Evolutionary conservation across 2,329 filamentous ascomycete genomes (phyloP), one percentile per base, ranked within the genome.

Genomic region (Alternaria ventricosa): DNA sequence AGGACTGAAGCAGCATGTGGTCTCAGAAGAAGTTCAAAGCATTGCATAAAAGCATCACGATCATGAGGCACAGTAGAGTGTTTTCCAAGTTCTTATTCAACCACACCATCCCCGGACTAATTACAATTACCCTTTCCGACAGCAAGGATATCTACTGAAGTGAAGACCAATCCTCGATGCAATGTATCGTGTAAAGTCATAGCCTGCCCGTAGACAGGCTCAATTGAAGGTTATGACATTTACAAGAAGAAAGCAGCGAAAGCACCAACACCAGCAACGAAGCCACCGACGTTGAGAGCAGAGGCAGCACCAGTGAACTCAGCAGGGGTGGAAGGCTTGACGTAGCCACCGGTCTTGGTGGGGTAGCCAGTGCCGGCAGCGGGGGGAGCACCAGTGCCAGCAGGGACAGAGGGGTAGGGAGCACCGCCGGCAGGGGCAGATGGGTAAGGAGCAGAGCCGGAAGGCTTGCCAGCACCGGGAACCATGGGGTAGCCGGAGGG

Each of bases 181-280:
- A 69, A 71, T 68, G 69, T 69, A 65, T 78, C 77, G 65, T 80
- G 77, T 74, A 79, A 79, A 75, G 77, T 78, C 78, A 79, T 79
- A 80, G 78, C 77, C 69, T 74, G 69, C 71, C 70, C 59, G 60
- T 44, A 28, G 64, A 67, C 65, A 73, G 65, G 75, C 73, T 76
- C 45, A 72, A 63, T 76, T 76, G 71, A 70, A 70, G 69, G 59
- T 22, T 57, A 76, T 78, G 77, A 78, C 76, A 64, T 79, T 79
- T 80, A 81, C 76, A 81, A 77, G 78, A 81, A 80, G 71, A 81
- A 71, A 77, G 79, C 79, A 65, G 79, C 79, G 71, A 81, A 72
- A 70, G 78, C 79, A 79, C 78, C 79, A 68, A 80, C 70, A 77
- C 77, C 79, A 56, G 78, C 79, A 68, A 79, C 74, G 71, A 79